phyloP scores from a whole-genome alignment of 805 yeast genomes.

The Saturnispora saitoi region DNA sequence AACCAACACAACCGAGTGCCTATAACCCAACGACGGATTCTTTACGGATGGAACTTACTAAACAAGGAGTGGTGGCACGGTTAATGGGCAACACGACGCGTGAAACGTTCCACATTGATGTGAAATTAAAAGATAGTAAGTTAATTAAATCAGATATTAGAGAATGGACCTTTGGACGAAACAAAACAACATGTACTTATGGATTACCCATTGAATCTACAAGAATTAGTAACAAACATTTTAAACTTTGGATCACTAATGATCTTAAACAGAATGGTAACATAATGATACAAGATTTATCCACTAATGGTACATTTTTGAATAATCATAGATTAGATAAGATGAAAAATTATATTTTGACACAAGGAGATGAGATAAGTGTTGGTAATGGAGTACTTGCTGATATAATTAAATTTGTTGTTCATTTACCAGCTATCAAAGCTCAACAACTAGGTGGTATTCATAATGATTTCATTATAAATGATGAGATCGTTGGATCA shows the following conservation, averaged over 20 bases:
- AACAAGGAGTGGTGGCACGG: constrained; percentile 29
- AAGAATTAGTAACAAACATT: constrained; percentile 67
- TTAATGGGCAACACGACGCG: constrained; percentile 27
- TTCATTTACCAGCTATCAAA: constrained; percentile 34
- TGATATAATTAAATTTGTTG: constrained; percentile 52
- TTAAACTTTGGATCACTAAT: constrained; percentile 47
- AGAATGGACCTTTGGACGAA: constrained; percentile 58
- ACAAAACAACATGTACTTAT: constrained; percentile 50
- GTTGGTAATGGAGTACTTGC: constrained; percentile 79
- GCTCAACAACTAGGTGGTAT: constrained; percentile 17
- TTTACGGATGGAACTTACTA: constrained; percentile 21
- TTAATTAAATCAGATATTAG: constrained; percentile 6
- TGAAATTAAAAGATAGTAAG: constrained; percentile 16
- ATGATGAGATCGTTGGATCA: constrained; percentile 83
- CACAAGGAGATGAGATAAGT: constrained; percentile 89
- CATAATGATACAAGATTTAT: constrained; percentile 57
- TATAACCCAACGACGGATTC: constrained; percentile 21
- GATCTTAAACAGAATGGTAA: constrained; percentile 13
- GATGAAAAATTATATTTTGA: constrained; percentile 69
- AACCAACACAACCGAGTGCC: constrained; percentile 32
- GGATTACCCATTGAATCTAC: constrained; percentile 49
- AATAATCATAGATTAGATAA: constrained; percentile 67
- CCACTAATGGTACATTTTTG: constrained; percentile 90
- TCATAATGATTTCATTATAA: constrained; percentile 52
- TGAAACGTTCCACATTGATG: constrained; percentile 26